These are phyloP conservation scores for Dipodascus geniculatus DNA, from an alignment of 805 yeast genomes.

Conservation along the genomic window DNA sequence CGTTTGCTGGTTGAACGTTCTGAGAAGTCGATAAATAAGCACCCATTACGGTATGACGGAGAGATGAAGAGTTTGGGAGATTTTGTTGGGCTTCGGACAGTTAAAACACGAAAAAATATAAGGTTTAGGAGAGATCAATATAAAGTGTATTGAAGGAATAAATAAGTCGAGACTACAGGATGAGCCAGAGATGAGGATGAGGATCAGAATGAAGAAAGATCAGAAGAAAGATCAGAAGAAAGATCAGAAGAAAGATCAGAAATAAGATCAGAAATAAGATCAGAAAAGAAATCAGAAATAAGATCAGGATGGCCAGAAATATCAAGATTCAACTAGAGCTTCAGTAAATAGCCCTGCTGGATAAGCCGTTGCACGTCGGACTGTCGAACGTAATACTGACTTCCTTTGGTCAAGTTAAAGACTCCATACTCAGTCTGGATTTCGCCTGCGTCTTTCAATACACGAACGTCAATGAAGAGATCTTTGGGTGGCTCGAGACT, in stretches of 20 bases:
- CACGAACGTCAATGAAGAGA: constrained; percentile 88
- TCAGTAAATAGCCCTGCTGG: constrained; percentile 87
- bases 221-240: too few species aligned
- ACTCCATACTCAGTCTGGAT: constrained; percentile 96
- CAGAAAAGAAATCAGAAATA: not conserved
- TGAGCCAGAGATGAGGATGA: too few species aligned
- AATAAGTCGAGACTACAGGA: too few species aligned
- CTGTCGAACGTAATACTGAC: constrained; percentile 88
- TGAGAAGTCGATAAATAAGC: not conserved
- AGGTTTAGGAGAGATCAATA: too few species aligned
- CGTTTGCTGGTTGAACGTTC: not conserved
- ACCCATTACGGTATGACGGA: not conserved
- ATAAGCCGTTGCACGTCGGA: constrained; percentile 89
- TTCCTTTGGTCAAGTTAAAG: constrained; percentile 81
- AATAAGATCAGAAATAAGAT: too few species aligned
- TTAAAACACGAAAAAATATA: too few species aligned
- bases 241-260: too few species aligned
- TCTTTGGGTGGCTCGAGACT: constrained; percentile 84
- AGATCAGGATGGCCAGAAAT: not conserved
- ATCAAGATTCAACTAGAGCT: constrained; percentile 35
- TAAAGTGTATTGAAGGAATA: too few species aligned
- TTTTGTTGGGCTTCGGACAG: not conserved
- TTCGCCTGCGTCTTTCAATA: constrained; percentile 89
- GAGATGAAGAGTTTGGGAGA: not conserved
- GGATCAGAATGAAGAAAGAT: too few species aligned